phyloP scores from a whole-genome alignment of 371 early-diverging fungal genomes.

The Mucor circinelloides region DNA sequence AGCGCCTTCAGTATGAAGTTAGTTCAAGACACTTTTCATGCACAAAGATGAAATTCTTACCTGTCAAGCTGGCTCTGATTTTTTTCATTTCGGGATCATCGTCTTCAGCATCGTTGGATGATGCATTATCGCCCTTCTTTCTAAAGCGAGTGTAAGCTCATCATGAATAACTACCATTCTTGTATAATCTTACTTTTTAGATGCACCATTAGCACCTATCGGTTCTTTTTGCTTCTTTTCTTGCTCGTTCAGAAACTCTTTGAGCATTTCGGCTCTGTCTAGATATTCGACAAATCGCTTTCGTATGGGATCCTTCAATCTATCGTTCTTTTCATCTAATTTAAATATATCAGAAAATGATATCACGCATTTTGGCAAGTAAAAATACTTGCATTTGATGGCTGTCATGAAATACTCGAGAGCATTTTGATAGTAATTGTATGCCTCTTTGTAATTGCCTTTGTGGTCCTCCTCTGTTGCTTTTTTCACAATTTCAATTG shows the following conservation, averaged over 20 bases:
- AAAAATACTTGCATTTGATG: conserved; percentile 75
- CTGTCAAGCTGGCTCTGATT: conserved; percentile 72
- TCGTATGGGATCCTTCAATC: conserved; percentile 79
- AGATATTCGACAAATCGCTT: conserved; percentile 91
- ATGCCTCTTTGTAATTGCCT: conserved; percentile 91
- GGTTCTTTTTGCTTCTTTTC: conserved; percentile 68
- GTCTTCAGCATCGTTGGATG: conserved; percentile 39
- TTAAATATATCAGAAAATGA: not conserved
- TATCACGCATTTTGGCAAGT: not conserved
- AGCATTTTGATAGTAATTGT: conserved; percentile 82
- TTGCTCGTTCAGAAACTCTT: conserved; percentile 72
- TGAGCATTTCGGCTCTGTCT: conserved; percentile 91
- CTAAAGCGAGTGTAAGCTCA: not conserved
- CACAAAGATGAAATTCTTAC: not conserved
- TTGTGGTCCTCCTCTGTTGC: conserved; percentile 93
- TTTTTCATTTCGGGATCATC: conserved; percentile 91
- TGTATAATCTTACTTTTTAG: conserved; percentile 51
- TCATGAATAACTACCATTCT: too few species aligned
- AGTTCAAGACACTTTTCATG: not conserved
- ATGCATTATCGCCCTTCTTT: conserved; percentile 30
- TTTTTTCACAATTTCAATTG: conserved; percentile 85
- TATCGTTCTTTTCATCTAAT: conserved; percentile 91
- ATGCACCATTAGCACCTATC: conserved; percentile 41
- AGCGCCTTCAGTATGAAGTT: conserved; percentile 47
- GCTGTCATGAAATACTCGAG: conserved; percentile 94